Base-by-base conservation (phyloP, 257 asterid genomes). In the Mitragyna speciosa region DNA sequence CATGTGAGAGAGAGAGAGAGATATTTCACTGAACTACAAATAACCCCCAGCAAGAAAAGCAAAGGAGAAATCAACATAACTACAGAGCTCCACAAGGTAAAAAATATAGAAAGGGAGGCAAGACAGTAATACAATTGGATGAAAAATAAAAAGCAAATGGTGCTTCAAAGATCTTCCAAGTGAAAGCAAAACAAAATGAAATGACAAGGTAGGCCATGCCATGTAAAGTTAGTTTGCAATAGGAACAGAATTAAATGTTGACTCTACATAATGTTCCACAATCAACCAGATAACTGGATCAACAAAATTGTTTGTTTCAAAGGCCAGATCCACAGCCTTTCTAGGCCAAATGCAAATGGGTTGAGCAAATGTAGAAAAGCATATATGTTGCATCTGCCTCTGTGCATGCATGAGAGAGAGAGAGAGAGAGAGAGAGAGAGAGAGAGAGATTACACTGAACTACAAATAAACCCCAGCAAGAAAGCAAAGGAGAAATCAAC, bases 201-300 rank as follows among this genome's bases (percentile, higher is more conserved):
- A 58, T 7, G 2, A 58, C 9, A 22, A 0, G 10, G 24, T 31
- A 54, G 54, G 30, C 19, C 31, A 30, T 33, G 41, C 39, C 31
- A 12, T 26, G 8, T 20, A 72, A 49, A 41, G 61, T 63, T 8
- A 20, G 10, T 33, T 22, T 41, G 31, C 15, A 31, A 16, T 39
- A 47, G 39, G 51, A 54, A 36, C 6, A 54, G 5, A 45, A 76
- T 26, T 17, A 19, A 41, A 65, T 6, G 7, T 33, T n/a, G 36
- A 49, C 16, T 67, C 39, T 12, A 75, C 1, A 24, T 39, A 49
- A 20, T 39, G n/a, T 75, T 24, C 41, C 54, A 2, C n/a, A 24
- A 12, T 75, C 79, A 54, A 41, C 14, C 28, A 75, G 54, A 75
- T 75, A 59, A 39, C 16, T 41, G 71, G 71, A 69, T 89, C n/a